Base-by-base conservation (phyloP, 768 basidiomycete species). In the Termitomyces sp. region DNA sequence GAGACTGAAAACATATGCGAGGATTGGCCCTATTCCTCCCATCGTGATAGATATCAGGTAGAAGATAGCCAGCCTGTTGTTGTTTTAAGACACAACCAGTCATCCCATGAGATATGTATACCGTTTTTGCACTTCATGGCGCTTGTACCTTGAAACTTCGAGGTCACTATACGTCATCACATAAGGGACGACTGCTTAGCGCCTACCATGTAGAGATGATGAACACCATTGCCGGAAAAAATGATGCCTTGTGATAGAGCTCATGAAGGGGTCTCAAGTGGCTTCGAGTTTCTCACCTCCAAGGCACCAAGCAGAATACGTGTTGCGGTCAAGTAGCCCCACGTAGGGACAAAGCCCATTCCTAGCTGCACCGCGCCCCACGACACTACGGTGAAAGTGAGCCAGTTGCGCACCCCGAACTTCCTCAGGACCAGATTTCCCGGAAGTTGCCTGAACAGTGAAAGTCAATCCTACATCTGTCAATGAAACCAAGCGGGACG, bases 91-190 rank as follows among this genome's bases (percentile, higher is more conserved):
- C 50, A 40, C n/a, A 36, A 18, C 8, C 22, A 51, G 24, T 24
- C 42, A 39, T 44, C 32, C 51, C 24, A 52, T 22, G 24, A 46
- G 32, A 33, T 51, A 33, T 51, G 66, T 64, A 18, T 64, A 79
- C 76, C 79, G 72, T 63, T 73, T 78, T 62, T 81, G 79, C 9
- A 80, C 78, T 70, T 81, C 80, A 60, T 78, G 75, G 28, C 79
- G 77, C 56, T 73, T 77, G 66, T 80, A 81, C 78, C 78, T 79
- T 53, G n/a, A 52, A 44, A 54, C 40, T 44, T 65, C 18, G 9
- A 55, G 16, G 55, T 20, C 57, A 20, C 66, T 38, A 46, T 57
- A 56, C 35, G 45, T 40, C 16, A n/a, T 55, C 8, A 24, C 9
- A 20, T 53, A n/a, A 55, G 52, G 18, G 24, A 24, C 16, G 7